Evolutionary conservation across 2,329 filamentous ascomycete species (phyloP), one percentile per base, ranked within the genome.

Genomic region (Clonostachys solani): DNA sequence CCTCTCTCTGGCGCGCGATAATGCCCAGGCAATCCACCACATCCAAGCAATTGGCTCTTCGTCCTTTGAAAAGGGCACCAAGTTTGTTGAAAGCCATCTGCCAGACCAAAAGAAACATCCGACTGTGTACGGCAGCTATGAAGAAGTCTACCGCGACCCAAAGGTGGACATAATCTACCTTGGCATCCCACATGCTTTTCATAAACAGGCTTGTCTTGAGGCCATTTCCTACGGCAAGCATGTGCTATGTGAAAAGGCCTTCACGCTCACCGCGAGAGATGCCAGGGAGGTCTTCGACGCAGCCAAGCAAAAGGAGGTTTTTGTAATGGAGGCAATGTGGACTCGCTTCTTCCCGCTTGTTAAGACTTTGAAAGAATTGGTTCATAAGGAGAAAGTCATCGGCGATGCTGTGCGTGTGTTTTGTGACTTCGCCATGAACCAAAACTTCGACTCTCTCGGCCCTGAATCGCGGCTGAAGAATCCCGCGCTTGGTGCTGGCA

Each of bases 251-350:
- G 72, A 75, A 50, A 75, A 75, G 52, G 57, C 72, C 0, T 72
- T 75, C 47, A 59, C 67, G 0, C 49, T 74, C 35, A 74, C 65
- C 15, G 64, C 66, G 0, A 53, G 45, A 4, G 67, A 75, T 35
- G 65, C 70, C 0, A 58, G 51, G 23, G 63, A 70, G 40, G 65
- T 74, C 4, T 62, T 72, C 13, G 60, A 53, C 1, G 65, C 67
- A 0, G 72, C 72, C 1, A 57, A 61, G 47, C 48, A 52, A 29
- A 67, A 67, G 48, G 63, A 65, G 9, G 64, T 74, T 4, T 75
- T 68, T 47, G 52, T 75, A 19, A 68, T 70, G 59, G 72, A 75
- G 52, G 72, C 70, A 12, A 67, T 74, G 65, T 73, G 71, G 72
- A 67, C 66, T 4, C 65, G 71, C 12, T 68, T 68, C 56, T 68